These are phyloP conservation scores for Colletotrichum chlorophyti DNA, from an alignment of 2,329 filamentous ascomycete genomes.

Conservation along the genomic window DNA sequence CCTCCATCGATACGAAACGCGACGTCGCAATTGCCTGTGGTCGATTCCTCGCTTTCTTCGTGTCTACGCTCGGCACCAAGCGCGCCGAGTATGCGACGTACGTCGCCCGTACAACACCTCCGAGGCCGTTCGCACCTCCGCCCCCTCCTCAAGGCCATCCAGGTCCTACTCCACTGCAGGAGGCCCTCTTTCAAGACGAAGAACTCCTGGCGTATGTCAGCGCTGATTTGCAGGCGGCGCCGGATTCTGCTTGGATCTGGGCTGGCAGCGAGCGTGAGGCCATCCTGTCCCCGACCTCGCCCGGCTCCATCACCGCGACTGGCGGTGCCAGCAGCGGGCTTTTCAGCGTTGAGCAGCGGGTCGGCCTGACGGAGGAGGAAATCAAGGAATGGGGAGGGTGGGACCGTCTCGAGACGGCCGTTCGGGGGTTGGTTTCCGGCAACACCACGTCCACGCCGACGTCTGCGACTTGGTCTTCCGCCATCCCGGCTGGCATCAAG, in stretches of 20 bases:
- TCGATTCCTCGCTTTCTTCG: slow-evolving; percentile 82
- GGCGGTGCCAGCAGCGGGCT: slow-evolving; percentile 43
- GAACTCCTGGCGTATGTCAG: slow-evolving; percentile 88
- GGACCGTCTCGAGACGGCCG: slow-evolving; percentile 69
- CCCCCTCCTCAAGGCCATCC: slow-evolving; percentile 31
- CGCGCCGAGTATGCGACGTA: slow-evolving; percentile 52
- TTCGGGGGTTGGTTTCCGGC: slow-evolving; percentile 37
- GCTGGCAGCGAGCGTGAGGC: slow-evolving; percentile 61
- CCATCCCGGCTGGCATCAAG: slow-evolving; percentile 43
- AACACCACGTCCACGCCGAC: slow-evolving; percentile 38
- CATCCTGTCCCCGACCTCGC: slow-evolving; percentile 28
- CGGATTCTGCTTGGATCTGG: slow-evolving; percentile 86
- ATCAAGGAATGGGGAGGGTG: slow-evolving; percentile 80
- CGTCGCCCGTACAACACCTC: slow-evolving; percentile 40
- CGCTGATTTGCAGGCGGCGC: slow-evolving; percentile 83
- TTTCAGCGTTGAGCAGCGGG: slow-evolving; percentile 54
- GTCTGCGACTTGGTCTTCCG: slow-evolving; percentile 40
- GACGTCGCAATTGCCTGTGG: slow-evolving; percentile 81
- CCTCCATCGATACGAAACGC: slow-evolving; percentile 73
- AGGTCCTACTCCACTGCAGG: slow-evolving; percentile 38
- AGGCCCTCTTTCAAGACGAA: slow-evolving; percentile 69
- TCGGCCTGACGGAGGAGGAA: slow-evolving; percentile 62
- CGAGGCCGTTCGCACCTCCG: slow-evolving; percentile 37
- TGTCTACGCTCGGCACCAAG: slow-evolving; percentile 68
- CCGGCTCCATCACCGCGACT: slow-evolving; percentile 22